Percentiles rank a stretch among this genome's conserved stretches.
phyloP scores from a whole-genome alignment of 306 rosid species.

The Ceratonia siliqua region DNA sequence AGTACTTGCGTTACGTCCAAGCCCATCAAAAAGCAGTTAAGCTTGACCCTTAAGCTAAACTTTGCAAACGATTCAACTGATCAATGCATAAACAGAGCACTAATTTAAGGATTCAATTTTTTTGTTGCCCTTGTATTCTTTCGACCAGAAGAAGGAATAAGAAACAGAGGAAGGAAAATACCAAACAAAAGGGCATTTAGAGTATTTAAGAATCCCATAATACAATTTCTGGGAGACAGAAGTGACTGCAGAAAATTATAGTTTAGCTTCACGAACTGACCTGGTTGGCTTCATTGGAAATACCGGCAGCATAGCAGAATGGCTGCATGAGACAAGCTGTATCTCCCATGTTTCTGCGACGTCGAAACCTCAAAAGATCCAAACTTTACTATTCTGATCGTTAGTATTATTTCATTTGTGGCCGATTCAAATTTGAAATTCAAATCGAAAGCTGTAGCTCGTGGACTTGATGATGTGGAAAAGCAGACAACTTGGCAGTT shows the following conservation, averaged over 20 bases:
- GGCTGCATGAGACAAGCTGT: slow-evolving; percentile 72
- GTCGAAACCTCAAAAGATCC: slow-evolving; percentile 33
- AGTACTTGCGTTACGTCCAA: background rate
- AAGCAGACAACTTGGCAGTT: background rate
- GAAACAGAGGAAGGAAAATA: background rate
- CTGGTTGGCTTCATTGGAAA: slow-evolving; percentile 61
- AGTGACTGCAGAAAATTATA: background rate
- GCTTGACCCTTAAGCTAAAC: background rate
- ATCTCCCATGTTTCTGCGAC: slow-evolving; percentile 58
- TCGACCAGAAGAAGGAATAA: too few species aligned
- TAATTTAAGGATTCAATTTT: background rate
- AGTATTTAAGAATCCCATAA: background rate
- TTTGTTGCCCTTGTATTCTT: background rate
- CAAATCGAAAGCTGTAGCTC: slow-evolving; percentile 31
- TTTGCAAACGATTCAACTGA: background rate
- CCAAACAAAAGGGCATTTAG: background rate
- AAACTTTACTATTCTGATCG: slow-evolving; percentile 35
- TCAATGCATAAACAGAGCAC: background rate
- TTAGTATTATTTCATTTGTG: slow-evolving; percentile 4
- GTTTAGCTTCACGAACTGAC: slow-evolving; percentile 36
- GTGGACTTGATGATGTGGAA: slow-evolving; percentile 30
- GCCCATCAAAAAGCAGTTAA: background rate
- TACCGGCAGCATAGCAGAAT: slow-evolving; percentile 58
- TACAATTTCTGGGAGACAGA: background rate
- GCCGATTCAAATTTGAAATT: slow-evolving; percentile 60